phyloP scores from a whole-genome alignment of 2,329 filamentous ascomycete species.

The Bipolaris oryzae region DNA sequence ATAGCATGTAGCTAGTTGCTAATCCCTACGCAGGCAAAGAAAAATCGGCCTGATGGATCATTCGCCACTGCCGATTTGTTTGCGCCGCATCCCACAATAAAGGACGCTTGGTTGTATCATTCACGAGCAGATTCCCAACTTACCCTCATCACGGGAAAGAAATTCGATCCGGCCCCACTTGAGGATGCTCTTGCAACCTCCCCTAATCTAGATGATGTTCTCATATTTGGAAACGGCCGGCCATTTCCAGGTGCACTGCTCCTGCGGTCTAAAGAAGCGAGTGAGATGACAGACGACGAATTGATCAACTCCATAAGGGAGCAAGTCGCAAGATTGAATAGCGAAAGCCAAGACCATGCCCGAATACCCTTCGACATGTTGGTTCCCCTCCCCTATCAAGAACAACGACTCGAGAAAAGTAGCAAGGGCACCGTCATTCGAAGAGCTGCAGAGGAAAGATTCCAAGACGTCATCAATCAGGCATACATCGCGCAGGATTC shows the following conservation, averaged over 20 bases:
- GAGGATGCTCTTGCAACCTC: slow-evolving; percentile 61
- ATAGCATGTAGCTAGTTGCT: not conserved
- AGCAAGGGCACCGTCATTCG: slow-evolving; percentile 68
- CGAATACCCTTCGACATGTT: slow-evolving; percentile 60
- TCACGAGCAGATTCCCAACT: slow-evolving; percentile 67
- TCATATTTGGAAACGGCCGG: slow-evolving; percentile 66
- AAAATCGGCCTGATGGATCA: slow-evolving; percentile 63
- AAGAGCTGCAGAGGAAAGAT: slow-evolving; percentile 58
- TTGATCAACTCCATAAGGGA: slow-evolving; percentile 54
- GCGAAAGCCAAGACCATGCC: slow-evolving; percentile 57
- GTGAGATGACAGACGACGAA: slow-evolving; percentile 40
- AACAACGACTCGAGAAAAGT: slow-evolving; percentile 59
- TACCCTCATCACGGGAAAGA: slow-evolving; percentile 69
- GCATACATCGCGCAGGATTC: slow-evolving; percentile 51
- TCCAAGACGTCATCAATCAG: slow-evolving; percentile 53
- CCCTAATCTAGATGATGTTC: slow-evolving; percentile 57
- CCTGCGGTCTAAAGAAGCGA: slow-evolving; percentile 51
- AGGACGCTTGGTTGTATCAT: slow-evolving; percentile 66
- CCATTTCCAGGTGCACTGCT: slow-evolving; percentile 64
- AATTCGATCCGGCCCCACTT: slow-evolving; percentile 68
- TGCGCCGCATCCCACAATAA: slow-evolving; percentile 57
- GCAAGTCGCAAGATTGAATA: slow-evolving; percentile 56
- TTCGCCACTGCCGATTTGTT: slow-evolving; percentile 70
- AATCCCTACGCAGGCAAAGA: slow-evolving; percentile 52
- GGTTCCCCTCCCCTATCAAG: slow-evolving; percentile 50